A percentile compares a stretch with the other conserved stretches of the same genome.
Conservation (phyloP, 78 protist species). For the Dictyostelium firmibasis region DNA sequence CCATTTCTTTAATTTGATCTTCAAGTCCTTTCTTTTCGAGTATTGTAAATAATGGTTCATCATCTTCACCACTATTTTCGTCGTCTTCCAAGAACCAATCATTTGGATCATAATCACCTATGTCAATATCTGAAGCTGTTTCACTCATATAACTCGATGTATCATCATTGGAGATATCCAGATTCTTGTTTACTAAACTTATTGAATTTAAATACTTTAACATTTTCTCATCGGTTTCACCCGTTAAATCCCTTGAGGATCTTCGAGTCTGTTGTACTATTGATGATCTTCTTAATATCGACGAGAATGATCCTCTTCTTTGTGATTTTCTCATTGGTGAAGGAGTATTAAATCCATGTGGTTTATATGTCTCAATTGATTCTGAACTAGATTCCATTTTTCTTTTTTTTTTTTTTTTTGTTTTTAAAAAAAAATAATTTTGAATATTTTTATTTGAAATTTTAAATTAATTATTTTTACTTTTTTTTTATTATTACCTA, state of each 20-base stretch:
- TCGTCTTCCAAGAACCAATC: conserved; percentile 76
- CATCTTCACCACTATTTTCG: conserved; percentile 14
- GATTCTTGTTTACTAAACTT: neutral
- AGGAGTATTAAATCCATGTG: conserved; percentile 18
- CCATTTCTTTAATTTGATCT: conserved; percentile 31
- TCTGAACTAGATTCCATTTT: neutral
- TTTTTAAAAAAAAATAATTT: neutral
- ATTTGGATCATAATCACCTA: conserved; percentile 64
- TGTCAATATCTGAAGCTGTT: conserved; percentile 18
- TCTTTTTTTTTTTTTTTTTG: neutral
- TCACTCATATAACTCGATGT: conserved; percentile 11
- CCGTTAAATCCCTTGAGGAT: conserved; percentile 52
- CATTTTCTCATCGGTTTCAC: conserved; percentile 33
- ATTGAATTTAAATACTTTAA: conserved; percentile 13
- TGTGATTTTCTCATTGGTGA: conserved; percentile 41
- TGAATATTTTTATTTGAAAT: too few relatives aligned
- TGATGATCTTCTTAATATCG: conserved; percentile 53
- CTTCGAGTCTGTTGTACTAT: conserved; percentile 15
- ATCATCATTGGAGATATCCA: conserved; percentile 14
- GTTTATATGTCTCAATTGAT: neutral
- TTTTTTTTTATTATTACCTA: neutral
- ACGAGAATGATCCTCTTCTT: conserved; percentile 73
- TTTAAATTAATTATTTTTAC: neutral
- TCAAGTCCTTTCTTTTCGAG: conserved; percentile 42
- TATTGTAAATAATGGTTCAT: conserved; percentile 41